Evolutionary conservation across 768 basidiomycete genomes (phyloP).

Genomic region (Scleroderma citrinum): DNA sequence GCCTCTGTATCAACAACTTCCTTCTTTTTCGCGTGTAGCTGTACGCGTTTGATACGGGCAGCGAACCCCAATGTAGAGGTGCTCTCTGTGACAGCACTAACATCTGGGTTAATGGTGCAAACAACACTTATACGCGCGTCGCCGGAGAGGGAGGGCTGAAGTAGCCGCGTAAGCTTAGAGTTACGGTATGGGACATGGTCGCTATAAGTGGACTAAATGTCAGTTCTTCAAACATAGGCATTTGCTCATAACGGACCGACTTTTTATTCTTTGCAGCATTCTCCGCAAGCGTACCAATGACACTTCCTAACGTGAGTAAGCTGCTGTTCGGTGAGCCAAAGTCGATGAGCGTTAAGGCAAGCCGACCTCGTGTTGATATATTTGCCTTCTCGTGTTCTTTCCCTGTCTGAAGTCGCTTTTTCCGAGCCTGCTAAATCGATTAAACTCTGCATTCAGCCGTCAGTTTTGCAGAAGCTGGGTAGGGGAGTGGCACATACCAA

Average conservation of each 20-base stretch:
- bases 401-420: conserved; percentile 92
- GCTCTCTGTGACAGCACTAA: conserved; percentile 72
- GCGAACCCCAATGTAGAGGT: conserved; percentile 90
- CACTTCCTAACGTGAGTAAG: conserved; percentile 85
- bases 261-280: conserved; percentile 72
- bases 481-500: conserved; percentile 39
- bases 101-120: conserved; percentile 90
- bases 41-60: conserved; percentile 84
- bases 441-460: conserved; percentile 50
- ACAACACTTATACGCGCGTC: conserved; percentile 95
- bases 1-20: conserved; percentile 92
- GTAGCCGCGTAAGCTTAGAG: conserved; percentile 88
- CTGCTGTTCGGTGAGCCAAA: conserved; percentile 31
- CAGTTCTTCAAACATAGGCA: background rate
- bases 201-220: conserved; percentile 23
- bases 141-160: conserved; percentile 92
- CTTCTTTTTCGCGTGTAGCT: conserved; percentile 85
- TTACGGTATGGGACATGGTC: conserved; percentile 95
- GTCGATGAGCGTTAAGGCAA: background rate
- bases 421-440: conserved; percentile 98
- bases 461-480: conserved; percentile 1
- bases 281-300: conserved; percentile 88
- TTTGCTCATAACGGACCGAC: conserved; percentile 30
- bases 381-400: conserved; percentile 91
- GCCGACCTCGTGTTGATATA: conserved; percentile 87